These are phyloP conservation scores for Artemisia tridentata DNA, from an alignment of 129 eudicot genomes.

Conservation along the genomic window DNA sequence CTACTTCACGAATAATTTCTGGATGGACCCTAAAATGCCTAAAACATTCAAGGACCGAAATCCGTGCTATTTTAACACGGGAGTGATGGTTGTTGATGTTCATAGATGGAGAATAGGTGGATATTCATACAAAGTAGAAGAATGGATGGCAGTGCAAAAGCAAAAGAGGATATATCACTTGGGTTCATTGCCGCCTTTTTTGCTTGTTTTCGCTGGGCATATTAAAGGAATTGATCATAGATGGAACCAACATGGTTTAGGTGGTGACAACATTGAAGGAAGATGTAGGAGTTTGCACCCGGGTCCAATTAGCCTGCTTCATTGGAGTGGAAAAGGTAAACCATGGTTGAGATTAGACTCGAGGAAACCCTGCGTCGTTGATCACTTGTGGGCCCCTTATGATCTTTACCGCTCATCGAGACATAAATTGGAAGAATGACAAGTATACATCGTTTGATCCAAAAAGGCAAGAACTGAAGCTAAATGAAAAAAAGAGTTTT, in stretches of 20 bases:
- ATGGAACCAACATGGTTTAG: slow-evolving; percentile 57
- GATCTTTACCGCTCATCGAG: slow-evolving; percentile 48
- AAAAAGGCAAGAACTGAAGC: slow-evolving; percentile 13
- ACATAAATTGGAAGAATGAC: slow-evolving; percentile 38
- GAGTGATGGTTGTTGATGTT: slow-evolving; percentile 51
- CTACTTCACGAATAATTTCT: slow-evolving; percentile 44
- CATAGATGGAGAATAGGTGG: slow-evolving; percentile 46
- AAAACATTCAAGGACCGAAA: slow-evolving; percentile 37
- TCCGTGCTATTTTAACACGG: slow-evolving; percentile 51
- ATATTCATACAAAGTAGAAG: slow-evolving; percentile 45
- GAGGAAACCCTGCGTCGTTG: slow-evolving; percentile 48
- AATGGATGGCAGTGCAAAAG: slow-evolving; percentile 57
- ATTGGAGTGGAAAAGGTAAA: slow-evolving; percentile 69
- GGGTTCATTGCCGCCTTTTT: slow-evolving; percentile 58
- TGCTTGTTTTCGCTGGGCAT: slow-evolving; percentile 51
- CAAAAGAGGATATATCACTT: slow-evolving; percentile 49
- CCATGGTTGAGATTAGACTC: slow-evolving; percentile 65
- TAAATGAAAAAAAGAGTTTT: neutral
- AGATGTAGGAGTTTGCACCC: slow-evolving; percentile 58
- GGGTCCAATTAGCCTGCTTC: slow-evolving; percentile 59
- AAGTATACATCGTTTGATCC: slow-evolving; percentile 7
- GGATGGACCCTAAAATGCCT: slow-evolving; percentile 35
- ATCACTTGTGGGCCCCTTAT: slow-evolving; percentile 60
- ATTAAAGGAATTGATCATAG: slow-evolving; percentile 47
- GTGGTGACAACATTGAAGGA: slow-evolving; percentile 56